Evolutionary conservation across 1,139 yeast genomes (phyloP).

Genomic region (Citeromyces siamensis): DNA sequence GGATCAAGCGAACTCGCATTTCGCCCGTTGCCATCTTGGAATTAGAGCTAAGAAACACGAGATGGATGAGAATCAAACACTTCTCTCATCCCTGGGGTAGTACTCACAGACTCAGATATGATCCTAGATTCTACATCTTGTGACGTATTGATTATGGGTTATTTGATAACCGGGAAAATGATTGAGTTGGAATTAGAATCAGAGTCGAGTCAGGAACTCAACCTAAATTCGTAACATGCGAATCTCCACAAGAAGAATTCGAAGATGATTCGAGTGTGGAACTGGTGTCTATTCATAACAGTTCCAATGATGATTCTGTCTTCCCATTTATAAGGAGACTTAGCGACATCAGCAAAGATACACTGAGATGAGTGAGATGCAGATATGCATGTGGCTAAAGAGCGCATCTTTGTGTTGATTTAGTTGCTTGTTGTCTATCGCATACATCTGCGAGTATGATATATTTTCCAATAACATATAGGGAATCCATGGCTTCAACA

Average conservation of each 20-base stretch:
- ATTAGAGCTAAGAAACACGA: too few species aligned
- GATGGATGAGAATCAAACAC: too few species aligned
- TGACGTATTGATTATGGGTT: too few species aligned
- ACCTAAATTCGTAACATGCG: not conserved
- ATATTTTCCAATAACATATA: not conserved
- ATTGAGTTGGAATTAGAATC: conserved; percentile 1
- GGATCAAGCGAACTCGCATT: too few species aligned
- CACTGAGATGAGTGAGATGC: not conserved
- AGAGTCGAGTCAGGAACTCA: not conserved
- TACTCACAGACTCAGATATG: too few species aligned
- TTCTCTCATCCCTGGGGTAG: too few species aligned
- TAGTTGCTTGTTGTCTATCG: not conserved
- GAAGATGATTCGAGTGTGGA: not conserved
- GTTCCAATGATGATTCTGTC: conserved; percentile 1
- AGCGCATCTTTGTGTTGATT: not conserved
- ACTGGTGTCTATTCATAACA: not conserved
- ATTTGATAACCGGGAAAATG: too few species aligned
- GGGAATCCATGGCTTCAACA: not conserved
- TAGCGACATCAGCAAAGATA: not conserved
- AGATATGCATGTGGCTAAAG: not conserved
- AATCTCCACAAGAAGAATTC: not conserved
- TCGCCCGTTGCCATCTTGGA: not conserved
- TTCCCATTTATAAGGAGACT: not conserved
- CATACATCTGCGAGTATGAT: not conserved
- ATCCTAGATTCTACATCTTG: too few species aligned